Evolutionary conservation across 768 basidiomycete species (phyloP).

Genomic region (Rhodotorula graminis): DNA sequence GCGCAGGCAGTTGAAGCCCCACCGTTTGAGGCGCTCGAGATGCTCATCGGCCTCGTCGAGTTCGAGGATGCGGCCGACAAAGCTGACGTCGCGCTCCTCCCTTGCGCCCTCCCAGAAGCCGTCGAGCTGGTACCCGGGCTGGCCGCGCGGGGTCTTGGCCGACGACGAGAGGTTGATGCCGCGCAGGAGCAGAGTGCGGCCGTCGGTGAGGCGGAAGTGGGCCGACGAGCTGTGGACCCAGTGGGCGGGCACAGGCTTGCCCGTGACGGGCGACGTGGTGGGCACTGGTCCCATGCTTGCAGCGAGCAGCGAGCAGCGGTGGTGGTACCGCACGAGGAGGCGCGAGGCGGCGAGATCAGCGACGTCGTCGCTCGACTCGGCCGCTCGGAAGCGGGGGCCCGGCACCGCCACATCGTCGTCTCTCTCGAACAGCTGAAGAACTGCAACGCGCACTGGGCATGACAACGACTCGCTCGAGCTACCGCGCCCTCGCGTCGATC

Average conservation of each 20-base stretch:
- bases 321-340: too few relatives aligned
- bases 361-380: neutral
- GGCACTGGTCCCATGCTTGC: constrained; percentile 9
- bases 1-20: constrained; percentile 86
- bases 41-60: constrained; percentile 53
- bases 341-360: neutral
- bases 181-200: constrained; percentile 73
- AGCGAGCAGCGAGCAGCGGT: neutral
- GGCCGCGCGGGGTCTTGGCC: constrained; percentile 71
- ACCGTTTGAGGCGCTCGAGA: constrained; percentile 72
- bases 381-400: too few relatives aligned
- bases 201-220: constrained; percentile 42
- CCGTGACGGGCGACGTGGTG: constrained; percentile 24
- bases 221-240: constrained; percentile 38
- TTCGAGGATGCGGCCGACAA: constrained; percentile 73
- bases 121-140: constrained; percentile 63
- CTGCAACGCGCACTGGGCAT: too few relatives aligned
- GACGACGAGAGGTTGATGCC: constrained; percentile 94
- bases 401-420: neutral
- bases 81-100: constrained; percentile 57
- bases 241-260: constrained; percentile 16
- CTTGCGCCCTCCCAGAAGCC: constrained; percentile 80
- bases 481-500: constrained; percentile 31
- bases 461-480: neutral
- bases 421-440: too few relatives aligned